Conservation (phyloP, 1,139 yeast species). For the Geotrichum candidum region DNA sequence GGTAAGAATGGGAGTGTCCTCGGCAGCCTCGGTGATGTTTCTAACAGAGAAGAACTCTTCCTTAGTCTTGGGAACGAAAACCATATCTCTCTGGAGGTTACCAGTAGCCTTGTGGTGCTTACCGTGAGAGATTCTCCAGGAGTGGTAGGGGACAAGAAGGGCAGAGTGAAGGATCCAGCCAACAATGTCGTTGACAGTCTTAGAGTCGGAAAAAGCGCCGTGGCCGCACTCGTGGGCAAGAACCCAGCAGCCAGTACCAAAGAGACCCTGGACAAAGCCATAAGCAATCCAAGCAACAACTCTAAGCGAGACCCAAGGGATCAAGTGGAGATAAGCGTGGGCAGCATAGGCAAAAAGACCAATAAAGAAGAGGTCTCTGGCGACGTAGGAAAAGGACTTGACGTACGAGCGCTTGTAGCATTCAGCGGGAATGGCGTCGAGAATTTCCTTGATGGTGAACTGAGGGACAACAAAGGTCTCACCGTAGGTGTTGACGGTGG, state of each 20-base stretch:
- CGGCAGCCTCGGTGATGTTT: constrained; percentile 48
- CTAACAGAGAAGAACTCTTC: constrained; percentile 44
- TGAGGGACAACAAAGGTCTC: constrained; percentile 66
- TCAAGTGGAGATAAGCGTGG: constrained; percentile 47
- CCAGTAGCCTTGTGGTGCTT: constrained; percentile 90
- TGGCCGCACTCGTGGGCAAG: constrained; percentile 91
- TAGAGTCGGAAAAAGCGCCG: constrained; percentile 72
- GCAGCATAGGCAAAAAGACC: constrained; percentile 48
- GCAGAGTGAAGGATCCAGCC: constrained; percentile 83
- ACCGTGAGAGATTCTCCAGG: constrained; percentile 78
- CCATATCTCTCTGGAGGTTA: constrained; percentile 74
- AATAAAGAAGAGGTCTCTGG: constrained; percentile 56
- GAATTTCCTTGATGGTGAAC: constrained; percentile 64
- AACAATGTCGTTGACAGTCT: constrained; percentile 60
- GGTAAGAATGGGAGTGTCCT: constrained; percentile 68
- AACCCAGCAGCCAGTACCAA: constrained; percentile 79
- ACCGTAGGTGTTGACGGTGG: constrained; percentile 51
- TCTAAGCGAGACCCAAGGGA: constrained; percentile 44
- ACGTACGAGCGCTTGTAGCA: constrained; percentile 62
- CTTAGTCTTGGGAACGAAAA: constrained; percentile 66
- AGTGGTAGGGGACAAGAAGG: constrained; percentile 74
- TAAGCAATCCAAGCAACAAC: constrained; percentile 55
- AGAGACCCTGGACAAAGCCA: constrained; percentile 53
- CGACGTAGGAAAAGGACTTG: constrained; percentile 56
- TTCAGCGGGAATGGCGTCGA: constrained; percentile 67